These are phyloP conservation scores for Persicaria maculosa DNA, from an alignment of 148 eudicot genomes.

Conservation along the genomic window DNA sequence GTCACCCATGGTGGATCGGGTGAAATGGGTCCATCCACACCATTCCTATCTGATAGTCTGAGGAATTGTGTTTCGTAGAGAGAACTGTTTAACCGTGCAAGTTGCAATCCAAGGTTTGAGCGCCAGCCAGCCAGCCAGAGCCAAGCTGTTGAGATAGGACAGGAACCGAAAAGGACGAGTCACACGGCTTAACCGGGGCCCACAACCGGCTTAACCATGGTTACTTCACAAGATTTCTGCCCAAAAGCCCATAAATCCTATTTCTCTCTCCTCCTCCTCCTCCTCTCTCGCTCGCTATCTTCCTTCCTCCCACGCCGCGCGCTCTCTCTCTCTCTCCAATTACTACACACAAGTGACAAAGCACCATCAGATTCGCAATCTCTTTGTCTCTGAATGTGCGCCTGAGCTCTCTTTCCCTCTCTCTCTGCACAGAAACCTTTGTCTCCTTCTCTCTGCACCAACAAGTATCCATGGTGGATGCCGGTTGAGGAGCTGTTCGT, in stretches of 20 bases:
- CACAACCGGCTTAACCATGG: background rate
- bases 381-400: background rate
- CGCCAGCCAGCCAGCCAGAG: no score
- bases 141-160: background rate
- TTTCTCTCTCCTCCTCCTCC: background rate
- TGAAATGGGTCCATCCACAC: no score
- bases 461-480: background rate
- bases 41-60: no score
- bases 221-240: background rate
- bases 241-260: background rate
- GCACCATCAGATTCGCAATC: background rate
- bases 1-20: no score
- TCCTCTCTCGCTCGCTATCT: background rate
- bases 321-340: background rate
- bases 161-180: background rate
- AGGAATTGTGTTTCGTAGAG: no score
- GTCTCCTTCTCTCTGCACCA: background rate
- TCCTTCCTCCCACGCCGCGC: background rate
- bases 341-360: background rate
- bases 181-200: background rate
- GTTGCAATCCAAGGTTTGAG: no score
- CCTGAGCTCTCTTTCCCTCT: background rate
- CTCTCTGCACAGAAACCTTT: background rate
- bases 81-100: no score
- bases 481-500: background rate